These are phyloP conservation scores for Fraxinus sp. DNA, from an alignment of 305 asterid genomes.

Conservation along the genomic window DNA sequence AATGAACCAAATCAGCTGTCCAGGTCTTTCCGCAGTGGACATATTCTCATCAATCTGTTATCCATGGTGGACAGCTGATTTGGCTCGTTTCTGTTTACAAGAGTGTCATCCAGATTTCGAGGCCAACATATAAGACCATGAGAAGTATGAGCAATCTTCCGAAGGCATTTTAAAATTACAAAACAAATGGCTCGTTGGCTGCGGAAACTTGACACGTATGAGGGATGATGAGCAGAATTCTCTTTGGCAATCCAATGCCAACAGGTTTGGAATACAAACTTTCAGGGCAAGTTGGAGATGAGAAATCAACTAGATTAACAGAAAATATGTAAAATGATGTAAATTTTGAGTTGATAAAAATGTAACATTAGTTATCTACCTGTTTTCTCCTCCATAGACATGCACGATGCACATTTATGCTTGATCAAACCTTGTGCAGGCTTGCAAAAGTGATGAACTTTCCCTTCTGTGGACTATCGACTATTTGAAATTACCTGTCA, in stretches of 20 bases:
- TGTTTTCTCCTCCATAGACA: neutral
- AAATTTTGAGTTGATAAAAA: neutral
- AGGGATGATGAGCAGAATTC: neutral
- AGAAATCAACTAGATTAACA: neutral
- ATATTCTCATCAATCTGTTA: neutral
- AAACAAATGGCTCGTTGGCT: neutral
- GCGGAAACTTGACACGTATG: neutral
- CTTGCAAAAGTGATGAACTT: neutral
- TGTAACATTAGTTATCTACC: neutral
- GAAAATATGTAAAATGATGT: neutral
- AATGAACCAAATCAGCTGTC: neutral
- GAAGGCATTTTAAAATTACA: neutral
- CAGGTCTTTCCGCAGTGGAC: neutral
- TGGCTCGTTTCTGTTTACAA: neutral
- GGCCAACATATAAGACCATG: neutral
- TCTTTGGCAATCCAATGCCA: neutral
- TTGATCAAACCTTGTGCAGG: neutral
- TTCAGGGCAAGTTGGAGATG: conserved; percentile 11
- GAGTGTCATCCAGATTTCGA: neutral
- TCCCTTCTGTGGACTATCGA: neutral
- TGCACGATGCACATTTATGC: neutral
- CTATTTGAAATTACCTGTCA: neutral
- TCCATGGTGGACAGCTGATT: neutral
- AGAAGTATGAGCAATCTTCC: neutral
- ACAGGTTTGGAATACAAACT: conserved; percentile 12